A percentile compares a stretch with the other conserved stretches of the same genome.
Conservation (phyloP, 371 early-diverging fungal species). For the Dentiscutata heterogama region DNA sequence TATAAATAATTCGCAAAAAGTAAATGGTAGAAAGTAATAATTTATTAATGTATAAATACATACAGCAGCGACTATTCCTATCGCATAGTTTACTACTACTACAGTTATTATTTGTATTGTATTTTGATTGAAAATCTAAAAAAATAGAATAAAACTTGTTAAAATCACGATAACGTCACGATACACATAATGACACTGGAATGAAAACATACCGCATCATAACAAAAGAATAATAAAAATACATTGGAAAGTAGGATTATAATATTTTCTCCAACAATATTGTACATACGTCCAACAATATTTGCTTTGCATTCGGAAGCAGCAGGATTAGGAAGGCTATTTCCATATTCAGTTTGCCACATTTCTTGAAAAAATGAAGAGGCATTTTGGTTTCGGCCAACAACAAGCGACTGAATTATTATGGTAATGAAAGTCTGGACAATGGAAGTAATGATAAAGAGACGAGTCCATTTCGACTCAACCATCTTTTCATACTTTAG, state of each 20-base stretch:
- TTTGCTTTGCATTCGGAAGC: not conserved
- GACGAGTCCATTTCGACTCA: slow-evolving; percentile 38
- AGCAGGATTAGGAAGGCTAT: too few species aligned
- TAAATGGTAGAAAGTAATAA: too few species aligned
- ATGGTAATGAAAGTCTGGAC: slow-evolving; percentile 16
- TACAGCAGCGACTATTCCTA: slow-evolving; percentile 10
- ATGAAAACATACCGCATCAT: slow-evolving; percentile 16
- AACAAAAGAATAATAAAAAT: slow-evolving; percentile 33
- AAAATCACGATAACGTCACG: too few species aligned
- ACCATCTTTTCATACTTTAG: slow-evolving; percentile 4
- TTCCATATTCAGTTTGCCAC: too few species aligned
- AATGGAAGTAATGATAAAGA: slow-evolving; percentile 29
- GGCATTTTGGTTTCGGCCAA: not conserved
- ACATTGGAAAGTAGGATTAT: slow-evolving; percentile 13
- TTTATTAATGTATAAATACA: too few species aligned
- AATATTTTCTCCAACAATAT: slow-evolving; percentile 31
- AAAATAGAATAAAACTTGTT: not conserved
- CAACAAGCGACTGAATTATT: not conserved
- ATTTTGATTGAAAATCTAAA: slow-evolving; percentile 39
- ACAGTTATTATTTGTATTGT: slow-evolving; percentile 40
- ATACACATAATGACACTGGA: not conserved
- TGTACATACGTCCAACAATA: not conserved
- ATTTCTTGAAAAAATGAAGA: not conserved
- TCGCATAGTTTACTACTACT: slow-evolving; percentile 21
- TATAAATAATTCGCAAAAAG: not conserved